phyloP scores from a whole-genome alignment of 139 green algal species.

The Chlorella ohadii region DNA sequence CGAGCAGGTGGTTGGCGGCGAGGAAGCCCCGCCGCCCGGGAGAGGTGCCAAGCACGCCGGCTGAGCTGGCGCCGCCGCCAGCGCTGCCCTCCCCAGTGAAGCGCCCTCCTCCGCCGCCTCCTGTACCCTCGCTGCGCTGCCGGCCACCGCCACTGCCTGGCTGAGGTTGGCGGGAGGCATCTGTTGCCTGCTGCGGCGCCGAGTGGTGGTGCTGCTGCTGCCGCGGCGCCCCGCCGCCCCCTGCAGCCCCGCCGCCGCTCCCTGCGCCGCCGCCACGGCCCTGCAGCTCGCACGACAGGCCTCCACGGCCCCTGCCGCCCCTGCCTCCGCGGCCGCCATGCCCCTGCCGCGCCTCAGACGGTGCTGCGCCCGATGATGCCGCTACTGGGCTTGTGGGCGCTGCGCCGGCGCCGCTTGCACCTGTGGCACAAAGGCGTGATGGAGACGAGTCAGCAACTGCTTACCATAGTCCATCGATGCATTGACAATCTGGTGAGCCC shows the following conservation, averaged over 20 bases:
- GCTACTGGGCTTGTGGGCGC: too few relatives aligned
- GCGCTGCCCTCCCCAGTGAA: too few relatives aligned
- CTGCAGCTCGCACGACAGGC: neutral
- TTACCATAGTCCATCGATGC: too few relatives aligned
- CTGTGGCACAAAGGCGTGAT: neutral
- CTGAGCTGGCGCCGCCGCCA: too few relatives aligned
- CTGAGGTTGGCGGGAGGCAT: neutral
- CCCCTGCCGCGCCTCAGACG: too few relatives aligned
- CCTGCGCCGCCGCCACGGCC: neutral
- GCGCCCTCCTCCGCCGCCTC: too few relatives aligned
- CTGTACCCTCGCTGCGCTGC: neutral
- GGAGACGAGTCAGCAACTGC: too few relatives aligned
- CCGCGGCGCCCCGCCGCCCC: neutral
- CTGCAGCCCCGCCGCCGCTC: neutral
- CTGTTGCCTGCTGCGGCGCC: neutral
- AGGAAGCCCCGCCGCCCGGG: neutral
- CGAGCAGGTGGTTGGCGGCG: constrained; percentile 28
- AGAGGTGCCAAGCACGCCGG: neutral
- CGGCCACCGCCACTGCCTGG: neutral
- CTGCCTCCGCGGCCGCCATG: neutral
- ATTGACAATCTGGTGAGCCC: too few relatives aligned
- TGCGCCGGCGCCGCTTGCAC: too few relatives aligned
- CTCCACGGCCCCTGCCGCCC: neutral
- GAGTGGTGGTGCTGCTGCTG: neutral
- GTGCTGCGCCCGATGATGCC: too few relatives aligned